Base-by-base conservation (phyloP, 495 filamentous ascomycete species). In the Thozetella sp. region DNA sequence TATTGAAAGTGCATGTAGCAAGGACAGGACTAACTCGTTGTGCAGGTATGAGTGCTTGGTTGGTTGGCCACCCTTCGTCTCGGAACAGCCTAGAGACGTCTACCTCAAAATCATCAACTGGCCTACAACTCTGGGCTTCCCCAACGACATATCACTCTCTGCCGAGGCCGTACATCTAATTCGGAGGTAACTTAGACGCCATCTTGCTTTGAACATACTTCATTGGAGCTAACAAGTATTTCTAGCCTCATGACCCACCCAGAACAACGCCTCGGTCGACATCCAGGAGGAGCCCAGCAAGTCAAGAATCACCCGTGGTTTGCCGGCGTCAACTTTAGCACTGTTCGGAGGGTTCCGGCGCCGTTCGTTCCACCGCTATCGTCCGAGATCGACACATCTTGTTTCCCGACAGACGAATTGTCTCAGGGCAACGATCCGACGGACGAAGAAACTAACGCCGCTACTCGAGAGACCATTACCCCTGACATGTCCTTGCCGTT, bases 51-150 rank as follows among this genome's bases (percentile, higher is more conserved):
- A 97, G 69, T 97, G 93, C 77, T 86, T 97, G 34, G 92, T 97
- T 57, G 93, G 93, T 53, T 97, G 93, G 92, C 92, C 92, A 53
- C 93, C 93, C 9, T 97, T 97, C 83, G 96, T 92, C 65, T 93
- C 92, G 13, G 91, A 96, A 67, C 92, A 96, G 63, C 86, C 88
- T 17, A 88, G 90, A 65, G 92, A 97, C 64, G 97, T 92, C 1
- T 96, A 97, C 72, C 87, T 92, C 26, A 97, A 97, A 80, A 97
- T 97, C 65, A 89, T 96, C 64, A 93, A 97, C 76, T 97, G 93
- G 93, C 86, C 86, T 25, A 86, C 92, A 53, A 89, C 91, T 40
- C 81, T 97, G 1, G 93, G 93, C 75, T 97, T 97, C 82, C 93
- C 93, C 1, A 90, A 92, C 55, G 93, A 97, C 69, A 85, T 94